These are phyloP conservation scores for Flammula alnicola DNA, from an alignment of 1,284 basidiomycete species.

Conservation along the genomic window DNA sequence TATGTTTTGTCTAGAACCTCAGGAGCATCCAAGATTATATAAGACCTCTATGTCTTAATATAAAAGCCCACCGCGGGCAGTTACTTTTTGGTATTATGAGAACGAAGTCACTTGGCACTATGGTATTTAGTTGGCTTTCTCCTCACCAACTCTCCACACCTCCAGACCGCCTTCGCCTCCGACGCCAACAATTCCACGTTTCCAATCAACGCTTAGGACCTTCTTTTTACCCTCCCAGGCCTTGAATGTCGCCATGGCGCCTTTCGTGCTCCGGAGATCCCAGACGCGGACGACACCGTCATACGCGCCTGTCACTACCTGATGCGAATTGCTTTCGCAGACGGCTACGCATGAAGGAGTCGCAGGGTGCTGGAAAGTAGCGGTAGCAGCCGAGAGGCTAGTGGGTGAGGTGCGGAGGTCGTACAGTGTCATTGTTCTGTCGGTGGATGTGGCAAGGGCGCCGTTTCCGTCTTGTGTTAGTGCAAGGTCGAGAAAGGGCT, in stretches of 20 bases:
- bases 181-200: constrained; percentile 68
- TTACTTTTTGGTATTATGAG: too few relatives aligned
- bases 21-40: too few relatives aligned
- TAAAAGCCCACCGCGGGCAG: too few relatives aligned
- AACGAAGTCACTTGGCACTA: too few relatives aligned
- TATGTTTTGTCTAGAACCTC: too few relatives aligned
- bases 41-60: too few relatives aligned
- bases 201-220: constrained; percentile 81
- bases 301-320: constrained; percentile 82
- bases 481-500: constrained; percentile 69
- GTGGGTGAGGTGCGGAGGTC: constrained; percentile 59
- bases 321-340: constrained; percentile 47
- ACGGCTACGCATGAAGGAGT: constrained; percentile 76
- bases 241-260: constrained; percentile 70
- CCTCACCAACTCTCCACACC: constrained; percentile 68
- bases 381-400: constrained; percentile 44
- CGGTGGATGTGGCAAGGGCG: constrained; percentile 66
- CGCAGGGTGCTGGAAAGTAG: constrained; percentile 67
- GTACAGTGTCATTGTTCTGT: constrained; percentile 69
- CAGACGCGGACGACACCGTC: constrained; percentile 85
- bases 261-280: constrained; percentile 79
- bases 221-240: constrained; percentile 64
- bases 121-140: too few relatives aligned
- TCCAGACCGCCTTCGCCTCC: constrained; percentile 87
- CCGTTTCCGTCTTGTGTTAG: constrained; percentile 46